Evolutionary conservation across 805 yeast genomes (phyloP).

Genomic region (Zygotorulaspora sp.): DNA sequence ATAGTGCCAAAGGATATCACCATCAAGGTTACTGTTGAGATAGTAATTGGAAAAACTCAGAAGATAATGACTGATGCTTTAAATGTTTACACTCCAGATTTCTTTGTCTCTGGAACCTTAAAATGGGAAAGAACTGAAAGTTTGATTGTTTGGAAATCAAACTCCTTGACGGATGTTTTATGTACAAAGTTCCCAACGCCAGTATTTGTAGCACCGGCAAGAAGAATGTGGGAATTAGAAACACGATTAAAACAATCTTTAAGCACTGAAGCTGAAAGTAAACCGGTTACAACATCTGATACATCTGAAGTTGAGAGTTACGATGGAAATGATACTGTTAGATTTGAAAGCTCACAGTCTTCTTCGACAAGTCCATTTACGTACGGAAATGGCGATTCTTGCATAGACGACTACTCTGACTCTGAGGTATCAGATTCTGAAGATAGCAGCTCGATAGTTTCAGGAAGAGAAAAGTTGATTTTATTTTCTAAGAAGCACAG

Average conservation of each 20-base stretch:
- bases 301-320: not conserved
- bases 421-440: conserved; percentile 2
- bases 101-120: conserved; percentile 26
- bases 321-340: not conserved
- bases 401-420: conserved; percentile 1
- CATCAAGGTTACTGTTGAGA: conserved; percentile 34
- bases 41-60: conserved; percentile 29
- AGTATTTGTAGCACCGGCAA: conserved; percentile 29
- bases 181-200: conserved; percentile 30
- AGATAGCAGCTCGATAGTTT: conserved; percentile 4
- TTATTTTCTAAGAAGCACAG: conserved; percentile 20
- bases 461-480: conserved; percentile 17
- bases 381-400: not conserved
- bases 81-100: conserved; percentile 34
- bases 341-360: conserved; percentile 2
- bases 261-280: not conserved
- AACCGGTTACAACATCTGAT: not conserved
- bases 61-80: conserved; percentile 28
- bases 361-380: conserved; percentile 7
- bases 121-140: conserved; percentile 25
- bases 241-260: conserved; percentile 15
- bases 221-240: conserved; percentile 30
- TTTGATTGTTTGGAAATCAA: conserved; percentile 27
- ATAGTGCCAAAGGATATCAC: conserved; percentile 20
- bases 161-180: conserved; percentile 24